Percentiles rank a stretch among this genome's conserved stretches.
phyloP scores from a whole-genome alignment of 108 stramenopile genomes.

The Mayamaea pseudoterrestris region DNA sequence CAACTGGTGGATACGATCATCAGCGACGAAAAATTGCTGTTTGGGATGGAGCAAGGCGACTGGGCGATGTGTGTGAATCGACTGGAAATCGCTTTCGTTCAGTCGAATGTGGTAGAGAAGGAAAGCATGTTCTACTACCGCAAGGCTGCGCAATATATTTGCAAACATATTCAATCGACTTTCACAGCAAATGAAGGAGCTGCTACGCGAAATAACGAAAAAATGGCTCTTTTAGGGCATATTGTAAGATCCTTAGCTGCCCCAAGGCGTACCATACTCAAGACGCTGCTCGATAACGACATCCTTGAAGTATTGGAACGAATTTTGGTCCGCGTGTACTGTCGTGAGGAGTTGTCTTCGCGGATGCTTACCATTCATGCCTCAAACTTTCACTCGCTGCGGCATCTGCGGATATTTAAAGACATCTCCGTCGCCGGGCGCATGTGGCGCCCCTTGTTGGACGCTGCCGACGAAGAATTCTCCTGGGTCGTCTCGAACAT shows the following conservation, averaged over 20 bases:
- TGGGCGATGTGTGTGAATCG: conserved; percentile 39
- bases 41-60: conserved; percentile 60
- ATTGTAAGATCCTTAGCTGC: conserved; percentile 50
- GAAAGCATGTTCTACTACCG: conserved; percentile 56
- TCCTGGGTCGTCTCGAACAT: conserved; percentile 43
- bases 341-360: conserved; percentile 34
- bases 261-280: conserved; percentile 50
- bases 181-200: conserved; percentile 34
- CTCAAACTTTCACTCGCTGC: conserved; percentile 36
- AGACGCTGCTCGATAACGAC: conserved; percentile 39
- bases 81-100: conserved; percentile 57
- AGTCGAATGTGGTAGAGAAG: conserved; percentile 52
- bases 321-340: conserved; percentile 56
- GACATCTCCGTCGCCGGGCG: conserved; percentile 65
- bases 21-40: conserved; percentile 51
- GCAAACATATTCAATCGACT: conserved; percentile 21
- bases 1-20: conserved; percentile 64
- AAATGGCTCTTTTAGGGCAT: conserved; percentile 38
- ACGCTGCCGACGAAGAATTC: conserved; percentile 75
- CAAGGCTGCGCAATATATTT: conserved; percentile 40
- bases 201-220: conserved; percentile 56
- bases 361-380: conserved; percentile 65
- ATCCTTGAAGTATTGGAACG: conserved; percentile 51
- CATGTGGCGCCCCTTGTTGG: conserved; percentile 71
- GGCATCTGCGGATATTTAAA: conserved; percentile 65